phyloP scores from a whole-genome alignment of 768 basidiomycete species.

The Kwoniella sp. region DNA sequence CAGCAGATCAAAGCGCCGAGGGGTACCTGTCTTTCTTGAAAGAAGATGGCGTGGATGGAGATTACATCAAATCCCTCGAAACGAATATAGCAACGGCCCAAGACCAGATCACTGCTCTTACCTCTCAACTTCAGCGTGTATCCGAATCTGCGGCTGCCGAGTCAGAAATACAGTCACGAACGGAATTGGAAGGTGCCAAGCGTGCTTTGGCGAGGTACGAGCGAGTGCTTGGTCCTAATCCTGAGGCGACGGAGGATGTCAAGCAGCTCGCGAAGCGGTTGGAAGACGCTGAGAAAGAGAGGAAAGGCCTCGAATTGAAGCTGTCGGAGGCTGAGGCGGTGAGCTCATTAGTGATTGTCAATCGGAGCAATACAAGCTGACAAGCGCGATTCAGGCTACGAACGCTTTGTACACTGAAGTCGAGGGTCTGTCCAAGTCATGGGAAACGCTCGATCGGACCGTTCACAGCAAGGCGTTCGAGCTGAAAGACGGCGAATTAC shows the following conservation, averaged over 20 bases:
- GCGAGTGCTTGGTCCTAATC: conserved; percentile 63
- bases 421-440: conserved; percentile 79
- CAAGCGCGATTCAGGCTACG: conserved; percentile 63
- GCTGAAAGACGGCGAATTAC: conserved; percentile 72
- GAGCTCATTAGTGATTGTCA: conserved; percentile 23
- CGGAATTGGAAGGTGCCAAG: conserved; percentile 27
- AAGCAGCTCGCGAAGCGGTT: conserved; percentile 63
- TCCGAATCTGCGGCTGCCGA: background rate
- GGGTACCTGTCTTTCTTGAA: conserved; percentile 74
- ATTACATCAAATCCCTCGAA: conserved; percentile 63
- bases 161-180: conserved; percentile 12
- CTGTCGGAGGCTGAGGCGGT: conserved; percentile 70
- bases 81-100: conserved; percentile 59
- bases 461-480: conserved; percentile 83
- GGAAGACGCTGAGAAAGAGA: conserved; percentile 68
- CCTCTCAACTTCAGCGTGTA: conserved; percentile 20
- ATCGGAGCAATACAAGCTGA: background rate
- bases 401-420: conserved; percentile 78
- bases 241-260: conserved; percentile 63
- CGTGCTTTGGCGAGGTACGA: conserved; percentile 60
- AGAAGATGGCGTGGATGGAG: conserved; percentile 58
- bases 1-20: conserved; percentile 69
- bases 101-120: conserved; percentile 33
- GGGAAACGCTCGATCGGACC: conserved; percentile 80
- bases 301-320: conserved; percentile 66